Percentiles rank a stretch among this genome's conserved stretches.
Evolutionary conservation across 345 rosid species (phyloP).

Genomic region (Raphanus sativus): DNA sequence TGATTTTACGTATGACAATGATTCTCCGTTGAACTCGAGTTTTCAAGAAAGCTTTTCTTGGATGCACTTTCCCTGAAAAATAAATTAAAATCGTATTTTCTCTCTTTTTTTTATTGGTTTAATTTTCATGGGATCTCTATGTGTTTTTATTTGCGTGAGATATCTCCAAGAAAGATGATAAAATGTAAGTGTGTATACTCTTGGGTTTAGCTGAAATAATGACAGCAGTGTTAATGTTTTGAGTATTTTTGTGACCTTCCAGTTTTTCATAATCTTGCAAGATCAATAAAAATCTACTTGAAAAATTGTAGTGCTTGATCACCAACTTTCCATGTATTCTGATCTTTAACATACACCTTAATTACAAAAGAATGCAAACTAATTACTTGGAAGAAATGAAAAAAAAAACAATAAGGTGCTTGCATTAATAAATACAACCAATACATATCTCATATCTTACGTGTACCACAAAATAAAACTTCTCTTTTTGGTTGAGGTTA

Average conservation of each 20-base stretch:
- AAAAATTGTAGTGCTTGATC: not conserved
- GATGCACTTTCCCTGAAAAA: constrained; percentile 13
- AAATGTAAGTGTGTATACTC: constrained; percentile 13
- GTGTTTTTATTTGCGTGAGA: constrained; percentile 6
- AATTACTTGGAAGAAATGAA: not conserved
- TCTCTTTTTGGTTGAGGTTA: no score
- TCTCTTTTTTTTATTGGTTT: not conserved
- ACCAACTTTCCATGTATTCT: no score
- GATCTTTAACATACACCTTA: not conserved
- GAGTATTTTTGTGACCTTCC: not conserved
- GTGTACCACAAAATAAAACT: not conserved
- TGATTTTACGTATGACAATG: constrained; percentile 17
- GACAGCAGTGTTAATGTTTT: not conserved
- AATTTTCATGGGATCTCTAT: not conserved
- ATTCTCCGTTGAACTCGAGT: constrained; percentile 9
- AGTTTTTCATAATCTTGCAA: not conserved
- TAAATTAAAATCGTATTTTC: not conserved
- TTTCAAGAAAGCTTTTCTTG: constrained; percentile 23
- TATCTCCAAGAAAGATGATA: constrained; percentile 15
- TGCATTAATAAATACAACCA: not conserved
- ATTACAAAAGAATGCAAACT: not conserved
- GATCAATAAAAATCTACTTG: not conserved
- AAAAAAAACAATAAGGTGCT: not conserved
- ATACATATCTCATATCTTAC: not conserved
- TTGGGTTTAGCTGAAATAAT: not conserved